A percentile compares a stretch with the other conserved stretches of the same genome.
Evolutionary conservation across 108 stramenopile species (phyloP).

Genomic region (Fistulifera pelliculosa): DNA sequence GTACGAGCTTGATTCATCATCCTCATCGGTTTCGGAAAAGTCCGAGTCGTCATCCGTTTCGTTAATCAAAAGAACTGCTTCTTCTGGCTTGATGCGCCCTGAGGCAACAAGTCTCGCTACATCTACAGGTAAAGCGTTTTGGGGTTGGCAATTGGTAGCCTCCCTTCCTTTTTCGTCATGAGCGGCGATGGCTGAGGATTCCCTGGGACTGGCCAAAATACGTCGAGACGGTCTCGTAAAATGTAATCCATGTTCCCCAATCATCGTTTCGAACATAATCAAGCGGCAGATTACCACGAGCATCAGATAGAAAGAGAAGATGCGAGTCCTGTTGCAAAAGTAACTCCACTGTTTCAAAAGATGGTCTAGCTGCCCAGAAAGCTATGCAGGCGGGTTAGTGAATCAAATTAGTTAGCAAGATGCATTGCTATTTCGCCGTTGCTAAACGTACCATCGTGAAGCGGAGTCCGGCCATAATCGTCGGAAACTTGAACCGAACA

Average conservation of each 20-base stretch:
- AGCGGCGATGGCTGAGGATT: conserved; percentile 1
- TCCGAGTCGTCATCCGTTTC: background rate
- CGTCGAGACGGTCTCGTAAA: conserved; percentile 39
- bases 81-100: conserved; percentile 22
- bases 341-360: conserved; percentile 39
- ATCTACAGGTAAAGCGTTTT: conserved; percentile 17
- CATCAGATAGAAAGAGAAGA: conserved; percentile 47
- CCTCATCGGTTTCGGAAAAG: background rate
- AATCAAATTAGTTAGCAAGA: no score
- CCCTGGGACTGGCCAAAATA: conserved; percentile 32
- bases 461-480: conserved; percentile 51
- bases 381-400: conserved; percentile 8
- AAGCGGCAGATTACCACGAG: conserved; percentile 53
- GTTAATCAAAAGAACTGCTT: conserved; percentile 6
- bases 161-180: background rate
- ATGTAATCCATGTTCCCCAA: conserved; percentile 54
- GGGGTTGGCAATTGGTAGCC: conserved; percentile 20
- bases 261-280: conserved; percentile 50
- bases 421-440: conserved; percentile 28
- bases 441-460: conserved; percentile 47
- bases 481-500: conserved; percentile 40
- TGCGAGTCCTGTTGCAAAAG: conserved; percentile 28
- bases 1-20: no score
- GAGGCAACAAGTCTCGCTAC: conserved; percentile 27
- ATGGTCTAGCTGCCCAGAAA: conserved; percentile 59